Conservation (phyloP, 768 basidiomycete genomes). For the Xerocomus brunneocitrinus region DNA sequence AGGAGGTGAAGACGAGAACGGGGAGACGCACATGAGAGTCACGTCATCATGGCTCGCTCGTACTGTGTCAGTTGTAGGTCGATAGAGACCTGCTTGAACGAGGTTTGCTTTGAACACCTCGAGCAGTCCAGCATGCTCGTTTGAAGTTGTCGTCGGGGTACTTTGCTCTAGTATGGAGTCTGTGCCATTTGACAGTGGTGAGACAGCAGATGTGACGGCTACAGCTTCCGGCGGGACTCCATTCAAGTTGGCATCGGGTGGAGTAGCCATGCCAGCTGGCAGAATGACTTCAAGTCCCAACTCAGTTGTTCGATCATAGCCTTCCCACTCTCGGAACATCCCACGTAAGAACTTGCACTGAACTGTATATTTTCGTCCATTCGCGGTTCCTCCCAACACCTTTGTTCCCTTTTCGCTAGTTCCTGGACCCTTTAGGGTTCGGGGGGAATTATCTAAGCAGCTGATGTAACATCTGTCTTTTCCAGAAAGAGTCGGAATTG, state of each 20-base stretch:
- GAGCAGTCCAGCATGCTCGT: constrained; percentile 24
- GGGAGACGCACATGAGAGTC: constrained; percentile 53
- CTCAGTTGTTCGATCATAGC: too few species aligned
- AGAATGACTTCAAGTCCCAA: not conserved
- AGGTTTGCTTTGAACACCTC: constrained; percentile 52
- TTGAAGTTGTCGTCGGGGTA: not conserved
- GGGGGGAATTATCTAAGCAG: too few species aligned
- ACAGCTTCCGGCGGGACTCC: not conserved
- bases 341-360: too few species aligned
- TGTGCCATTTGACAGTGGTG: not conserved
- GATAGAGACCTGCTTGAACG: constrained; percentile 48
- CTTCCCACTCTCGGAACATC: too few species aligned
- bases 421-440: too few species aligned
- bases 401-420: too few species aligned
- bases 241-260: not conserved
- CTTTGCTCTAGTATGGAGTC: not conserved
- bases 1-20: not conserved
- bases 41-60: constrained; percentile 58
- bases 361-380: too few species aligned
- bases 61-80: constrained; percentile 27
- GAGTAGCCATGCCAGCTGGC: constrained; percentile 7
- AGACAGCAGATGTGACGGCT: not conserved
- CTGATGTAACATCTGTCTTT: too few species aligned
- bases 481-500: too few species aligned
- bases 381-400: too few species aligned